A percentile compares a stretch with the other conserved stretches of the same genome.
phyloP scores from a whole-genome alignment of 1,284 basidiomycete species.

The Inonotus obliquus region DNA sequence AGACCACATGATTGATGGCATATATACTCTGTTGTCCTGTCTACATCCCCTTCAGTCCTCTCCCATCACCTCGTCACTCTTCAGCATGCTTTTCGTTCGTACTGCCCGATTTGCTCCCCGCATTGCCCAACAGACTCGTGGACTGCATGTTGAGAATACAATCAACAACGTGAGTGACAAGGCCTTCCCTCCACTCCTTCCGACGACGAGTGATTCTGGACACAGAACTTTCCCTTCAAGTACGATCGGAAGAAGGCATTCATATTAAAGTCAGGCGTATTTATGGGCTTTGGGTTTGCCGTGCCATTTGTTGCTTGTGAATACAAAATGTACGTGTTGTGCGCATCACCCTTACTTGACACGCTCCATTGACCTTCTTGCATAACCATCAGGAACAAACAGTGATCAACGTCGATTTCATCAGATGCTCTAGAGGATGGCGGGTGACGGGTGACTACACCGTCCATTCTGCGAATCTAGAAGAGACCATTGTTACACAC shows the following conservation, averaged over 20 bases:
- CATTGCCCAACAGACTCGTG: background rate
- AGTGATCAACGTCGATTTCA: background rate
- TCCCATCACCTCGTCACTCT: background rate
- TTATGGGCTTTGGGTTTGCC: slow-evolving; percentile 8
- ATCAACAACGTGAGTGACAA: slow-evolving; percentile 5
- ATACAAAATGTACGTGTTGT: slow-evolving; percentile 7
- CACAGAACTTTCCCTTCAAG: slow-evolving; percentile 17
- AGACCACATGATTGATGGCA: background rate
- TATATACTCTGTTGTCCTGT: background rate
- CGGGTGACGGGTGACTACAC: no score
- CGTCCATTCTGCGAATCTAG: no score
- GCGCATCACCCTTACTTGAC: no score
- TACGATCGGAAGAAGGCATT: slow-evolving; percentile 10
- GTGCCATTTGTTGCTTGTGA: slow-evolving; percentile 6
- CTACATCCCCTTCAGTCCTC: background rate
- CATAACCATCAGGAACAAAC: background rate
- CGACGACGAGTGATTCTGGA: background rate
- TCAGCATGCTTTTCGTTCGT: background rate
- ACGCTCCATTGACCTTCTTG: background rate
- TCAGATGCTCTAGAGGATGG: no score
- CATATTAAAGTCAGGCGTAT: slow-evolving; percentile 1
- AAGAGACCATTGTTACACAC: no score
- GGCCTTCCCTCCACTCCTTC: background rate
- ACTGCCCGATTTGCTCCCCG: background rate
- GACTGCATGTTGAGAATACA: slow-evolving; percentile 14